Percentiles rank a stretch among this genome's conserved stretches.
These are phyloP conservation scores for Pseudogymnoascus sp. DNA, from an alignment of 2,329 filamentous ascomycete genomes.

Conservation along the genomic window DNA sequence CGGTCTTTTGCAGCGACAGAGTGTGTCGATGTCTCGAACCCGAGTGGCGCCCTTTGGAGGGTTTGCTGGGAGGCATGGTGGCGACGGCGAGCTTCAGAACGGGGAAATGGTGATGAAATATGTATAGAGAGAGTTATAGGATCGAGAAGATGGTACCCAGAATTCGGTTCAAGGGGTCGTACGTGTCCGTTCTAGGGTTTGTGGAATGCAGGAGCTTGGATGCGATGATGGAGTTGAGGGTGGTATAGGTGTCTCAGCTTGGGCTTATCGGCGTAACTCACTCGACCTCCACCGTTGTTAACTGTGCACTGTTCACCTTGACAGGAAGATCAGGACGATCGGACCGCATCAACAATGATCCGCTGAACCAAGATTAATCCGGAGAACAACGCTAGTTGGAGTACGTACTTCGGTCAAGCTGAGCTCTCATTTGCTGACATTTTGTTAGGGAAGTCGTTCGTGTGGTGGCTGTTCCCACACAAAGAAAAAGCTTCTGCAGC, in stretches of 20 bases:
- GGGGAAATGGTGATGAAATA: background rate
- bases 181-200: background rate
- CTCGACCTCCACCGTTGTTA: background rate
- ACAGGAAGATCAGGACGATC: background rate
- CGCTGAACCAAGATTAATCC: background rate
- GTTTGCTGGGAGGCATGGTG: background rate
- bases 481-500: conserved; percentile 11
- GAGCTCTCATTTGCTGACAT: background rate
- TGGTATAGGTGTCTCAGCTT: background rate
- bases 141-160: background rate
- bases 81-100: background rate
- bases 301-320: background rate
- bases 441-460: background rate
- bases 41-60: background rate
- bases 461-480: background rate
- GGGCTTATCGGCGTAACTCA: background rate
- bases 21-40: conserved; percentile 49
- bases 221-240: background rate
- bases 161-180: background rate
- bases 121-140: background rate
- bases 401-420: background rate
- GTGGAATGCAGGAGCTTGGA: background rate
- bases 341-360: background rate
- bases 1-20: conserved; percentile 61
- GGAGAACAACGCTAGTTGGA: background rate